Evolutionary conservation across 257 asterid genomes (phyloP).

Genomic region (Phtheirospermum japonicum): DNA sequence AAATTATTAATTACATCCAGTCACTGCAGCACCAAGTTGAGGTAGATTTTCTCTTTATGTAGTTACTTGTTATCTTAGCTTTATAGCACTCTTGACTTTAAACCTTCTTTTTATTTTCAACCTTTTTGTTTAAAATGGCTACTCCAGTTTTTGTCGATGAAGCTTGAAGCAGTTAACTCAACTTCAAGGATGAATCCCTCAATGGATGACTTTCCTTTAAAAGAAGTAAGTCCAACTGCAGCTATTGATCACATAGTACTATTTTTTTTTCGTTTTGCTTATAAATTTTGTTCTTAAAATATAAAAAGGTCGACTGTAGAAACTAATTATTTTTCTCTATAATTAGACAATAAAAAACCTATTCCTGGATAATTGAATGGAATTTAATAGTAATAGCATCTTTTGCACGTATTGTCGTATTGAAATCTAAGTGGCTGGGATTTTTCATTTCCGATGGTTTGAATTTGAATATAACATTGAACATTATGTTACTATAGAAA

Average conservation of each 20-base stretch:
- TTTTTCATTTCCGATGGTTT: too few relatives aligned
- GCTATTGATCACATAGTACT: neutral
- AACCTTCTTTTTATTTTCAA: neutral
- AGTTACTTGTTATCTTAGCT: slow-evolving; percentile 9
- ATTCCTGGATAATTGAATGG: neutral
- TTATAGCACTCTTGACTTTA: neutral
- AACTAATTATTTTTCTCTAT: neutral
- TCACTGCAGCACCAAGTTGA: slow-evolving; percentile 91
- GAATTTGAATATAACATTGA: too few relatives aligned
- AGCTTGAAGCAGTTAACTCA: slow-evolving; percentile 82
- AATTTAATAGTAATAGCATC: neutral
- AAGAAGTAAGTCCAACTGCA: slow-evolving; percentile 56
- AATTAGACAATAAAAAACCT: neutral
- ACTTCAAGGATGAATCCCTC: slow-evolving; percentile 54
- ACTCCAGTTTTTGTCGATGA: slow-evolving; percentile 86
- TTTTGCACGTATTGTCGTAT: too few relatives aligned
- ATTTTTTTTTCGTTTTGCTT: neutral
- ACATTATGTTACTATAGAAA: too few relatives aligned
- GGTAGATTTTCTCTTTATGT: slow-evolving; percentile 43
- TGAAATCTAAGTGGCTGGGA: too few relatives aligned
- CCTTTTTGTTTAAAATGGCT: slow-evolving; percentile 15
- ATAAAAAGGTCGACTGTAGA: too few relatives aligned
- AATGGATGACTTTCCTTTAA: slow-evolving; percentile 59
- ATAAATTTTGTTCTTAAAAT: too few relatives aligned
- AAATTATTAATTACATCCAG: slow-evolving; percentile 83